These are phyloP conservation scores for Paracamarosporium sp. DNA, from an alignment of 2,329 filamentous ascomycete genomes.

Conservation along the genomic window DNA sequence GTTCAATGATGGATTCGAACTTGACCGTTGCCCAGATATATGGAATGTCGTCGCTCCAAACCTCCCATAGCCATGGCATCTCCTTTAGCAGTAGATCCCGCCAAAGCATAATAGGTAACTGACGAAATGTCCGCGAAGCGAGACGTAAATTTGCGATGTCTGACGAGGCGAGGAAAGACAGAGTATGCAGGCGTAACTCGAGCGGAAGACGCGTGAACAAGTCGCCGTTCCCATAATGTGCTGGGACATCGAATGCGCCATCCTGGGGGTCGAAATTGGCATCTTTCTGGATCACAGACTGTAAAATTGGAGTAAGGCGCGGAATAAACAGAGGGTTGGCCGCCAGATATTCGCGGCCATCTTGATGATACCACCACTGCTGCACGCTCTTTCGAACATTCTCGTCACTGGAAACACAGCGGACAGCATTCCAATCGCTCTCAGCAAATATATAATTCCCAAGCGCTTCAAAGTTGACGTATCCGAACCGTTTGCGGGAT, in stretches of 20 bases:
- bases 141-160: constrained; percentile 29
- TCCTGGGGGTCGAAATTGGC: constrained; percentile 1
- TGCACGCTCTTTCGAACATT: not conserved
- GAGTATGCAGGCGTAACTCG: constrained; percentile 23
- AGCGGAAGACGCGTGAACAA: constrained; percentile 21
- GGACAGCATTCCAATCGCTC: not conserved
- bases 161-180: constrained; percentile 17
- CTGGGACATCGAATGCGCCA: constrained; percentile 5
- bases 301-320: constrained; percentile 15
- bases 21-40: constrained; percentile 9
- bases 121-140: constrained; percentile 21
- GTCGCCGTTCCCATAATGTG: constrained; percentile 7
- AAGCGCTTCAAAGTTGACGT: constrained; percentile 7
- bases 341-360: constrained; percentile 20
- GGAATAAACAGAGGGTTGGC: constrained; percentile 32
- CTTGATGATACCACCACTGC: constrained; percentile 15
- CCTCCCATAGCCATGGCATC: constrained; percentile 35
- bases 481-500: not conserved
- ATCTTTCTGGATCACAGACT: not conserved
- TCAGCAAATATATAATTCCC: not conserved
- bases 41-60: constrained; percentile 7
- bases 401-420: not conserved
- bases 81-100: constrained; percentile 20
- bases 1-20: not conserved
- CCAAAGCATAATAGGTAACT: constrained; percentile 23